Conservation (phyloP, 805 yeast species). For the Myxozyma nipponensis region DNA sequence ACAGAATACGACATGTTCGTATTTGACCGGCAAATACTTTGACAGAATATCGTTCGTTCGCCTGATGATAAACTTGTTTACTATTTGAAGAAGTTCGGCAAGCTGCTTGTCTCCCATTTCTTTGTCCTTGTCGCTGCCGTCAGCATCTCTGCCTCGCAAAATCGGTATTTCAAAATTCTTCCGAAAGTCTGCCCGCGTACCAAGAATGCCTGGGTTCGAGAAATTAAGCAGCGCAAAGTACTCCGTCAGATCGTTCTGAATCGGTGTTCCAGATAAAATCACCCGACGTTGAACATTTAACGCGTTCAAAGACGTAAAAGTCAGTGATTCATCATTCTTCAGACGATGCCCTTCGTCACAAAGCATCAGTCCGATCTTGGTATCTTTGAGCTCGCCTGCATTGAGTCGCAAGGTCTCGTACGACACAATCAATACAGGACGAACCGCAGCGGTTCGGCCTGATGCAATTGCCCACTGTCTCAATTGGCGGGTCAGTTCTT, state of each 20-base stretch:
- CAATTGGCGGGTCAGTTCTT: slow-evolving; percentile 62
- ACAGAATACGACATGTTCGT: slow-evolving; percentile 95
- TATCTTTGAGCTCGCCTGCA: slow-evolving; percentile 64
- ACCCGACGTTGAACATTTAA: slow-evolving; percentile 84
- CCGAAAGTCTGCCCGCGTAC: slow-evolving; percentile 77
- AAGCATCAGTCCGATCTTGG: slow-evolving; percentile 79
- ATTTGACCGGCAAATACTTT: slow-evolving; percentile 90
- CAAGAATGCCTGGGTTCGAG: slow-evolving; percentile 91
- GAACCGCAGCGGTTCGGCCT: slow-evolving; percentile 74
- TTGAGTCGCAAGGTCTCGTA: slow-evolving; percentile 90
- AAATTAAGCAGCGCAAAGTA: slow-evolving; percentile 85
- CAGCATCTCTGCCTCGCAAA: slow-evolving; percentile 81
- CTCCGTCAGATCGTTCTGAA: slow-evolving; percentile 90
- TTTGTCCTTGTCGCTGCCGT: slow-evolving; percentile 76
- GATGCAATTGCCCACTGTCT: slow-evolving; percentile 81
- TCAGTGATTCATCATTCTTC: slow-evolving; percentile 85
- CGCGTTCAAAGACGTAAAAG: slow-evolving; percentile 82
- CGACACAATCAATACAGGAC: slow-evolving; percentile 90
- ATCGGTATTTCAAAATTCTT: slow-evolving; percentile 79
- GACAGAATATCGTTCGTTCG: slow-evolving; percentile 93
- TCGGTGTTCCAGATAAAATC: slow-evolving; percentile 93
- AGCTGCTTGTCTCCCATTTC: slow-evolving; percentile 65
- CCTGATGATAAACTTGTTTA: slow-evolving; percentile 85
- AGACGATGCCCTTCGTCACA: slow-evolving; percentile 85
- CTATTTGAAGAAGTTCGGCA: slow-evolving; percentile 65